A percentile compares a stretch with the other conserved stretches of the same genome.
These are phyloP conservation scores for Dactylellina drechsleri DNA, from an alignment of 2,329 filamentous ascomycete genomes.

Conservation along the genomic window DNA sequence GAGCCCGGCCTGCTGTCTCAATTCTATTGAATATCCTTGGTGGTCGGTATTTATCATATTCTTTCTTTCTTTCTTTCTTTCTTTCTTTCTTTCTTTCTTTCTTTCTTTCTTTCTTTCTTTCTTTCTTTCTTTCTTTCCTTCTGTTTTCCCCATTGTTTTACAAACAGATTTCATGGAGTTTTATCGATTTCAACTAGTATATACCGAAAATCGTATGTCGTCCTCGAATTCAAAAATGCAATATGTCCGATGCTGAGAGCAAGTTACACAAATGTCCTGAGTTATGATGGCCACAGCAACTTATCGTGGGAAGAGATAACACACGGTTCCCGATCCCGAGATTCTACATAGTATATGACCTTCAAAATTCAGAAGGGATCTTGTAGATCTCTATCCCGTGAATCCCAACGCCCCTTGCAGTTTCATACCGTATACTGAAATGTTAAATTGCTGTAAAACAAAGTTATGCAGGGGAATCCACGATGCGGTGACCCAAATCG, in stretches of 20 bases:
- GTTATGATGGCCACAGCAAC: not conserved
- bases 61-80: not conserved
- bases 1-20: no score
- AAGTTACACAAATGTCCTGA: conserved; percentile 14
- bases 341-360: not conserved
- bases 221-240: conserved; percentile 30
- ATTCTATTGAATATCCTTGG: no score
- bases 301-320: conserved; percentile 15
- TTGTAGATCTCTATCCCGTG: not conserved
- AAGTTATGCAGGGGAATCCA: no score
- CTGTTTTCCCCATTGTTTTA: not conserved
- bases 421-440: not conserved
- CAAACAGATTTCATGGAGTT: not conserved
- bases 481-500: no score
- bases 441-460: no score
- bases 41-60: no score
- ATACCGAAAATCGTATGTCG: not conserved
- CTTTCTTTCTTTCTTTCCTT: not conserved
- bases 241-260: conserved; percentile 28
- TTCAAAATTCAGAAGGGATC: conserved; percentile 16
- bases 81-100: not conserved
- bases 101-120: not conserved
- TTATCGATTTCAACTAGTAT: not conserved
- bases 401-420: conserved; percentile 13
- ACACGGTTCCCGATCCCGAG: conserved; percentile 31